Conservation (phyloP, 75 land plant species). For the Larix kaempferi region DNA sequence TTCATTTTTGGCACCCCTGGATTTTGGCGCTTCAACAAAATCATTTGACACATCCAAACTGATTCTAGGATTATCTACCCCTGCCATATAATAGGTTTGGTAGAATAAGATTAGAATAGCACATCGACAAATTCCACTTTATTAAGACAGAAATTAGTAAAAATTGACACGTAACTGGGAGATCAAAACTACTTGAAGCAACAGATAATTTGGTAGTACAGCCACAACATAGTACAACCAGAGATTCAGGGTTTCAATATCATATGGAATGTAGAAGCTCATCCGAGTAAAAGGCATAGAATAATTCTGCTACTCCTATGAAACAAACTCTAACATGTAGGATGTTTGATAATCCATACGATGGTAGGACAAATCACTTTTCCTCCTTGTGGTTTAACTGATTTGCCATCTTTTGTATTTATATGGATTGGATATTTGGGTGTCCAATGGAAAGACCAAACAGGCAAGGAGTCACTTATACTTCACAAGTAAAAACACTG, state of each 20-base stretch:
- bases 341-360: too few species aligned
- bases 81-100: constrained; percentile 12
- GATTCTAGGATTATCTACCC: constrained; percentile 27
- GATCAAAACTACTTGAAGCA: not conserved
- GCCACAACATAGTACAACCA: not conserved
- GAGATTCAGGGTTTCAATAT: not conserved
- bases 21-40: not conserved
- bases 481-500: not conserved
- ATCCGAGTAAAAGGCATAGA: not conserved
- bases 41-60: constrained; percentile 23
- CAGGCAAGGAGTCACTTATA: not conserved
- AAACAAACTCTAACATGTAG: not conserved
- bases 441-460: not conserved
- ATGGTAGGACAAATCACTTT: too few species aligned
- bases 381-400: too few species aligned
- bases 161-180: not conserved
- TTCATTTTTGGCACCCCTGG: constrained; percentile 5
- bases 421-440: not conserved
- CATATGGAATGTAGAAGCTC: not conserved
- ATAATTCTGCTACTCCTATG: not conserved
- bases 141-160: not conserved
- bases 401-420: not conserved
- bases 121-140: not conserved
- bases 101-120: not conserved
- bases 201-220: not conserved